Evolutionary conservation across 768 basidiomycete species (phyloP).

Genomic region (Floccularia luteovirens): DNA sequence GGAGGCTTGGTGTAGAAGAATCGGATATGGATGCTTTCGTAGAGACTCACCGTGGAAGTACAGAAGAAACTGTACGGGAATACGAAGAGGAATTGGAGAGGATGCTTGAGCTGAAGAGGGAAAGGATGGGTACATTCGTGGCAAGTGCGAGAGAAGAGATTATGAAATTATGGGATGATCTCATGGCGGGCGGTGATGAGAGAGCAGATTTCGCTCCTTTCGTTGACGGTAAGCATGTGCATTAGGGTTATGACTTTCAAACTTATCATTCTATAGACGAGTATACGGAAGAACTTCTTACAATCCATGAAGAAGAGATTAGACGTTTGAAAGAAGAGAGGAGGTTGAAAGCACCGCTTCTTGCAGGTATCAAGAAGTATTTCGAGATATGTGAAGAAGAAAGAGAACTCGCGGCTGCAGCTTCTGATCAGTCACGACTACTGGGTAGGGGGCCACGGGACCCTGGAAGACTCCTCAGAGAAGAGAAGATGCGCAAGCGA

Average conservation of each 20-base stretch:
- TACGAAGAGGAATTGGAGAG: slow-evolving; percentile 89
- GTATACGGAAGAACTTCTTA: slow-evolving; percentile 81
- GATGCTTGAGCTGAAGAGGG: slow-evolving; percentile 83
- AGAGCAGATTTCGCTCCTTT: slow-evolving; percentile 75
- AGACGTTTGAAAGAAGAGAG: slow-evolving; percentile 75
- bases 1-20: slow-evolving; percentile 73
- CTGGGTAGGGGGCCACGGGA: slow-evolving; percentile 77
- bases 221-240: slow-evolving; percentile 53
- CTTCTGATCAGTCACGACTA: slow-evolving; percentile 75
- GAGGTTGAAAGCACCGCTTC: slow-evolving; percentile 66
- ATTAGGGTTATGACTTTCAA: neutral
- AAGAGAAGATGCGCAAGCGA: slow-evolving; percentile 96
- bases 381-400: slow-evolving; percentile 87
- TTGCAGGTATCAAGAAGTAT: slow-evolving; percentile 79
- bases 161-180: slow-evolving; percentile 70
- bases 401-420: slow-evolving; percentile 76
- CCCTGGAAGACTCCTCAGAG: slow-evolving; percentile 79
- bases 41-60: slow-evolving; percentile 77
- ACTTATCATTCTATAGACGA: slow-evolving; percentile 45
- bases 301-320: slow-evolving; percentile 82
- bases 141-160: slow-evolving; percentile 79
- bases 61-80: slow-evolving; percentile 64
- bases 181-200: slow-evolving; percentile 83
- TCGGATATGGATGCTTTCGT: slow-evolving; percentile 89
- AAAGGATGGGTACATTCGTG: slow-evolving; percentile 83